Base-by-base conservation (phyloP, 257 asterid species). In the Penstemon newberryi region DNA sequence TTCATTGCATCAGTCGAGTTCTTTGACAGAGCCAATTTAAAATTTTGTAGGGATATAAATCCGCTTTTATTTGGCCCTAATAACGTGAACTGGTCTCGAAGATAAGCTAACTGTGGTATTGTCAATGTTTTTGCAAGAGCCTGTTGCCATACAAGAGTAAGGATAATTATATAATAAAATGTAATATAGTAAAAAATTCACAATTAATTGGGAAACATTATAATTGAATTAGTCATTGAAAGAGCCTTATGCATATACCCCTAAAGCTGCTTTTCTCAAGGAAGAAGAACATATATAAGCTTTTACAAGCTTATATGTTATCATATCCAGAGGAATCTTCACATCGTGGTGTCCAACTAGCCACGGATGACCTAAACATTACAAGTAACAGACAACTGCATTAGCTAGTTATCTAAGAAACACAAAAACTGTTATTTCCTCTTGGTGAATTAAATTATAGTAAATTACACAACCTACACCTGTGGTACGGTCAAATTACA, bases 321-420 rank as follows among this genome's bases (percentile, higher is more conserved):
- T 84, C 95, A 89, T 78, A 78, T 94, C 99, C 82, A 94, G 78
- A 45, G 98, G 96, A 71, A 89, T 89, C 78, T 87, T 94, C 78
- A 76, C 75, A 12, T 94, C 99, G 0, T 86, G 92, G 70, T 79
- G 81, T 40, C 92, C 94, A 53, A 86, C 84, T 75, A 94, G 78
- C 99, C 99, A 94, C 5, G 99, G 98, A 80, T 94, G 99, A 86
- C 96, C 97, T 94, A 70, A 52, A 74, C 64, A 78, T 2, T 9
- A 73, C 33, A 25, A 25, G 33, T 25, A 25, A 25, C 33, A 25
- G 33, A 25, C 42, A 70, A 51, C 6, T 45, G 6, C n/a, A 44
- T 67, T 67, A 18, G 59, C 18, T 4, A 3, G 12, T 59, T 59
- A 49, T 49, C 18, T 25, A 25, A 25, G 33, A 49, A 9, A 49